Conservation (phyloP, 1,139 yeast genomes). For the Magnusiomyces suaveolens region DNA sequence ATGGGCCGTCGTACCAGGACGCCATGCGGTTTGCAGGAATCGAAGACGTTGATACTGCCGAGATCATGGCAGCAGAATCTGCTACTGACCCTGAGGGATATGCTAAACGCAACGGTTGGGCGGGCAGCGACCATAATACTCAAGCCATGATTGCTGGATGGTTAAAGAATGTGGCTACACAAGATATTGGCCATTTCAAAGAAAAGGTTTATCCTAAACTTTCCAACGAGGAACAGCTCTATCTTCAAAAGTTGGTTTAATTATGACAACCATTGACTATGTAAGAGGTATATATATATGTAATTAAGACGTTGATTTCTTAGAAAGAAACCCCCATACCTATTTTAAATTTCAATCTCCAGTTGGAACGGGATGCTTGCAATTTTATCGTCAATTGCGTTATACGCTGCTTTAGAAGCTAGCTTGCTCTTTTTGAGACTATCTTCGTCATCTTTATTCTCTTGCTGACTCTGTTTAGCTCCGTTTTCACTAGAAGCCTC, state of each 20-base stretch:
- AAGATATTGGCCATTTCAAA: slow-evolving; percentile 47
- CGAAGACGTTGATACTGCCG: slow-evolving; percentile 24
- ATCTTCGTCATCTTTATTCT: slow-evolving; percentile 35
- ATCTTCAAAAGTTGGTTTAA: slow-evolving; percentile 13
- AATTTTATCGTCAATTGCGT: slow-evolving; percentile 40
- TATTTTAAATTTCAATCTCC: slow-evolving; percentile 34
- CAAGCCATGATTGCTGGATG: slow-evolving; percentile 45
- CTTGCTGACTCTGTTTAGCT: slow-evolving; percentile 36
- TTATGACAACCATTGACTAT: no score
- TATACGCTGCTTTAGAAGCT: slow-evolving; percentile 28
- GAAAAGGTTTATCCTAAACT: slow-evolving; percentile 30
- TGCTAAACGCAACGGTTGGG: slow-evolving; percentile 6
- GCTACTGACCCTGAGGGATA: slow-evolving; percentile 12
- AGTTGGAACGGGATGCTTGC: slow-evolving; percentile 39
- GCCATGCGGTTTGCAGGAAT: slow-evolving; percentile 25
- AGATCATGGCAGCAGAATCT: slow-evolving; percentile 18
- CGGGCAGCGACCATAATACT: slow-evolving; percentile 22
- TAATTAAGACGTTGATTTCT: neutral
- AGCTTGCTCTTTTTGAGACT: slow-evolving; percentile 23
- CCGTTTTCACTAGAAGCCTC: slow-evolving; percentile 16
- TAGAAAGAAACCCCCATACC: neutral
- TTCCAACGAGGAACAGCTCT: slow-evolving; percentile 48
- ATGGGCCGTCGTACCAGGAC: slow-evolving; percentile 10
- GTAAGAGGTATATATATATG: no score
- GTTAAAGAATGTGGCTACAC: slow-evolving; percentile 52